A percentile compares a stretch with the other conserved stretches of the same genome.
Conservation (phyloP, 495 filamentous ascomycete genomes). For the Jackrogersella multiformis region DNA sequence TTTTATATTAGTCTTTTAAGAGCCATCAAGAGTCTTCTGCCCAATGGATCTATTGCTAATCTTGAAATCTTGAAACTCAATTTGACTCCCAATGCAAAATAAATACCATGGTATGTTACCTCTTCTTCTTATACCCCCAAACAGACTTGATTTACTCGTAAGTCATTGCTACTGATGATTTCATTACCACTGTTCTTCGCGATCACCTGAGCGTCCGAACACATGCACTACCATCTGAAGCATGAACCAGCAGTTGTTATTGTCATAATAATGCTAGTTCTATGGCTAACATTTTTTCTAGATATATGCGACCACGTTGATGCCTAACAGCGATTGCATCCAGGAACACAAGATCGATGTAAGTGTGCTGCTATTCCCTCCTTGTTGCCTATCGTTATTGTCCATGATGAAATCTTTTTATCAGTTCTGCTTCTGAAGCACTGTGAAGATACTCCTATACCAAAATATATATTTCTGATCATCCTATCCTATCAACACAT, state of each 20-base stretch:
- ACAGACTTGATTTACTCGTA: background rate
- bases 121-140: background rate
- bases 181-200: conserved; percentile 61
- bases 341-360: conserved; percentile 23
- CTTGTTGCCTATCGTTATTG: conserved; percentile 17
- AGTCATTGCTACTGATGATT: conserved; percentile 45
- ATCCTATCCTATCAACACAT: conserved; percentile 10
- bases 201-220: conserved; percentile 91
- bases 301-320: background rate
- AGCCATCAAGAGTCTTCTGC: background rate
- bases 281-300: conserved; percentile 36
- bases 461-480: conserved; percentile 71
- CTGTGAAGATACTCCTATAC: conserved; percentile 84
- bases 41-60: too few relatives aligned
- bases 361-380: conserved; percentile 13
- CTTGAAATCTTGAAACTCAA: background rate
- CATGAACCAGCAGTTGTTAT: conserved; percentile 38
- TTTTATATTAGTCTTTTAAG: background rate
- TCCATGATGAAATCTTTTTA: conserved; percentile 80
- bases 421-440: conserved; percentile 97
- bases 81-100: background rate
- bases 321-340: conserved; percentile 7
- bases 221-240: conserved; percentile 99
- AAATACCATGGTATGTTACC: conserved; percentile 21
- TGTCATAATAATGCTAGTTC: conserved; percentile 24